Evolutionary conservation across 108 stramenopile species (phyloP).

Genomic region (Thalassiosira profunda): DNA sequence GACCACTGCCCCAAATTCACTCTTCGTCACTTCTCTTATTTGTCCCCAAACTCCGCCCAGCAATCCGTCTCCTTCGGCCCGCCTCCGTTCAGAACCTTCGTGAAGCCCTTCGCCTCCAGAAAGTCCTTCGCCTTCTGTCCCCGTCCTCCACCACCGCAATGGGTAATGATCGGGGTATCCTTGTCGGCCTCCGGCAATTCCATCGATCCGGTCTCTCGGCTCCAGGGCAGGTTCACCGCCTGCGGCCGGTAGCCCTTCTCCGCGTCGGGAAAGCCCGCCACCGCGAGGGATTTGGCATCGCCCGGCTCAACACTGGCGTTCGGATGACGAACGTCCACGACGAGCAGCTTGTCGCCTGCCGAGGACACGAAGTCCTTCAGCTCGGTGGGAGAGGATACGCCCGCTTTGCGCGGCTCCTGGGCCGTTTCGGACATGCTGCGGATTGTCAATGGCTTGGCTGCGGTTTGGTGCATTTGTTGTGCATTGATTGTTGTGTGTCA

Average conservation of each 20-base stretch:
- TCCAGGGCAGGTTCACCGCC: conserved; percentile 72
- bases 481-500: no score
- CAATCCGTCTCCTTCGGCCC: conserved; percentile 89
- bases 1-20: background rate
- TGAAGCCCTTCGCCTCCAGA: conserved; percentile 78
- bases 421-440: background rate
- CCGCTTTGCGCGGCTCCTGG: conserved; percentile 59
- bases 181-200: conserved; percentile 62
- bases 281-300: conserved; percentile 70
- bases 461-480: no score
- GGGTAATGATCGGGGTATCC: conserved; percentile 89
- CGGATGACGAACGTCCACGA: conserved; percentile 84
- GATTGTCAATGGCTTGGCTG: background rate
- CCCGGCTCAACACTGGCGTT: conserved; percentile 77
- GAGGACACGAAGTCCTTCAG: conserved; percentile 61
- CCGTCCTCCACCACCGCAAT: conserved; percentile 90
- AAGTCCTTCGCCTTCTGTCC: conserved; percentile 90
- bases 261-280: conserved; percentile 56
- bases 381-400: conserved; percentile 74
- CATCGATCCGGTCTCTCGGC: conserved; percentile 65
- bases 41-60: conserved; percentile 82
- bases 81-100: conserved; percentile 90
- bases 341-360: conserved; percentile 73
- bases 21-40: no score
- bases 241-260: conserved; percentile 50